A percentile compares a stretch with the other conserved stretches of the same genome.
phyloP scores from a whole-genome alignment of 495 filamentous ascomycete genomes.

The Penicillium simplicissimum region DNA sequence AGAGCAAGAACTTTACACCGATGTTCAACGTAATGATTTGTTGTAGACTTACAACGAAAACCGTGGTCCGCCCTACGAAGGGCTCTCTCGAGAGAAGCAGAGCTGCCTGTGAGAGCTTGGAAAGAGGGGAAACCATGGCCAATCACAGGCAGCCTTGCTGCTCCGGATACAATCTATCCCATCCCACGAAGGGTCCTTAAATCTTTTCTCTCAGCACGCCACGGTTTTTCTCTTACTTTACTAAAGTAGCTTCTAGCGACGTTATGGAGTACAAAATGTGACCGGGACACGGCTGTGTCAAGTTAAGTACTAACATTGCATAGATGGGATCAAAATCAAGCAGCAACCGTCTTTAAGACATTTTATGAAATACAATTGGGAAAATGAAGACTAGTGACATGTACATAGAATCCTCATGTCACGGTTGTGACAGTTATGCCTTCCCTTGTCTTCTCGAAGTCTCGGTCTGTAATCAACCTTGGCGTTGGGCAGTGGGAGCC shows the following conservation, averaged over 20 bases:
- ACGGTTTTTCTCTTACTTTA: constrained; percentile 1
- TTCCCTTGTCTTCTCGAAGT: not conserved
- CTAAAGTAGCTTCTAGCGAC: not conserved
- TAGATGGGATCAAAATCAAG: not conserved
- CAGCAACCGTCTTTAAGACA: not conserved
- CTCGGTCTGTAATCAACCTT: not conserved
- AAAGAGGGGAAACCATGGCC: not conserved
- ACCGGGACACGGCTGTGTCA: not conserved
- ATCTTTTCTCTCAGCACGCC: not conserved
- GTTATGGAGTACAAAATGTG: not conserved
- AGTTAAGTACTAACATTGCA: not conserved
- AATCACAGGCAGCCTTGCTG: no score
- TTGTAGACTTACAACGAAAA: not conserved
- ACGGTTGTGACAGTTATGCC: not conserved
- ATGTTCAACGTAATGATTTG: constrained; percentile 1
- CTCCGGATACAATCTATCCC: no score
- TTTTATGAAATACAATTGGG: not conserved
- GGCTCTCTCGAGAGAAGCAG: not conserved
- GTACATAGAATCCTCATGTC: not conserved
- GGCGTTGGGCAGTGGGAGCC: no score
- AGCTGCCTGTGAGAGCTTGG: not conserved
- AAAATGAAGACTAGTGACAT: not conserved
- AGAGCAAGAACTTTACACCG: not conserved
- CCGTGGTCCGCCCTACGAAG: not conserved
- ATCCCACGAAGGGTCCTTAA: not conserved